Evolutionary conservation across 192 early-diverging fungal species (phyloP).

Genomic region (Backusella tuberculispora): DNA sequence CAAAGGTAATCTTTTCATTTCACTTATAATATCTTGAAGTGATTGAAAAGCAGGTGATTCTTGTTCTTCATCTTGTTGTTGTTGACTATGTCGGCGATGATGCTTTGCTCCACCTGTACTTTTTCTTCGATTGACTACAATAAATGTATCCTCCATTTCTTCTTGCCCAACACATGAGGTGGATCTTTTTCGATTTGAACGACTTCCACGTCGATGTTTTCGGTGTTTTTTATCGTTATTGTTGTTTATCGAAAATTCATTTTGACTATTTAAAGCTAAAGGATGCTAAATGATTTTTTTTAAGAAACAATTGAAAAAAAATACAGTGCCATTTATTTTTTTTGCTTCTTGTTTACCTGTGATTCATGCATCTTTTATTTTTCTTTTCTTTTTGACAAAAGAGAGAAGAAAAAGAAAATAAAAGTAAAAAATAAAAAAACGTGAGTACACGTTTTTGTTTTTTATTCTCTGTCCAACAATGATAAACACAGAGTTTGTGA

Average conservation of each 20-base stretch:
- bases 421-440: background rate
- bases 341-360: background rate
- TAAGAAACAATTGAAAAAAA: background rate
- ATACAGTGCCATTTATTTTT: too few species aligned
- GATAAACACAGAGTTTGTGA: conserved; percentile 2
- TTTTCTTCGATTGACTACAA: background rate
- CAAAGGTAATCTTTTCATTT: conserved; percentile 17
- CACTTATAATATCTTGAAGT: conserved; percentile 25
- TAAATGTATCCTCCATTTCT: background rate
- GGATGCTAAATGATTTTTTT: background rate
- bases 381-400: background rate
- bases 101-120: background rate
- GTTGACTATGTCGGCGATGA: background rate
- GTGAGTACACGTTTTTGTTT: conserved; percentile 8
- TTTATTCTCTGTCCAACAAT: conserved; percentile 7
- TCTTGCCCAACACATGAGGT: background rate
- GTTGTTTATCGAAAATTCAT: background rate
- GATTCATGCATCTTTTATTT: background rate
- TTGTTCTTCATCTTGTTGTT: background rate
- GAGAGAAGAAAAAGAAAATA: background rate
- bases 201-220: conserved; percentile 11
- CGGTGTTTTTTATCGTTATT: background rate
- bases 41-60: conserved; percentile 28
- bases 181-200: background rate
- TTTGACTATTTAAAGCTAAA: background rate